Percentiles rank a stretch among this genome's conserved stretches.
These are phyloP conservation scores for Rhizopus arrhizus DNA, from an alignment of 371 early-diverging fungal species.

Conservation along the genomic window DNA sequence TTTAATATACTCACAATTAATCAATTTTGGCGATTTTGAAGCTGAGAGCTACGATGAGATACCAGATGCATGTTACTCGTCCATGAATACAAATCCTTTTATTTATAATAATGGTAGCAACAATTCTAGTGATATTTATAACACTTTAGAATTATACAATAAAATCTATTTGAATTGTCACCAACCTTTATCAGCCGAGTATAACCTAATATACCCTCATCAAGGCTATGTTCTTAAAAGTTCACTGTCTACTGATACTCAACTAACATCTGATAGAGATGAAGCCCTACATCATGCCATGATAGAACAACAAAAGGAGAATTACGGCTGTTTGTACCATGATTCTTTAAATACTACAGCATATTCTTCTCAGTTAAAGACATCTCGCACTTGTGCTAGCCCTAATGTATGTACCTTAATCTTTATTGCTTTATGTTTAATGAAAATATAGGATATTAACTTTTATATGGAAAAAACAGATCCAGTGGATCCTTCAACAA, in stretches of 20 bases:
- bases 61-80: neutral
- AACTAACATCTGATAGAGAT: conserved; percentile 14
- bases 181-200: neutral
- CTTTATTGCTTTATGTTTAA: neutral
- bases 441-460: conserved; percentile 41
- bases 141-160: neutral
- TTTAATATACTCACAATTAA: conserved; percentile 22
- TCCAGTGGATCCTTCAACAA: conserved; percentile 31
- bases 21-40: conserved; percentile 26
- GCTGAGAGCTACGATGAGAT: neutral
- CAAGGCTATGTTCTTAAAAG: neutral
- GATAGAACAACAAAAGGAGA: conserved; percentile 15
- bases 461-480: conserved; percentile 47
- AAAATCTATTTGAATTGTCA: neutral
- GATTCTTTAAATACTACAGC: conserved; percentile 26
- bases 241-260: neutral
- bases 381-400: conserved; percentile 35
- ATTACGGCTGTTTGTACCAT: conserved; percentile 25
- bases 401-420: conserved; percentile 33
- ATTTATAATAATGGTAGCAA: neutral
- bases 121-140: neutral
- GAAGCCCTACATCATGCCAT: conserved; percentile 11
- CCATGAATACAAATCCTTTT: neutral
- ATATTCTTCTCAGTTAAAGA: conserved; percentile 9
- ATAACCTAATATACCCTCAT: neutral